These are phyloP conservation scores for Yarrowia sp. DNA, from an alignment of 805 yeast species.

Conservation along the genomic window DNA sequence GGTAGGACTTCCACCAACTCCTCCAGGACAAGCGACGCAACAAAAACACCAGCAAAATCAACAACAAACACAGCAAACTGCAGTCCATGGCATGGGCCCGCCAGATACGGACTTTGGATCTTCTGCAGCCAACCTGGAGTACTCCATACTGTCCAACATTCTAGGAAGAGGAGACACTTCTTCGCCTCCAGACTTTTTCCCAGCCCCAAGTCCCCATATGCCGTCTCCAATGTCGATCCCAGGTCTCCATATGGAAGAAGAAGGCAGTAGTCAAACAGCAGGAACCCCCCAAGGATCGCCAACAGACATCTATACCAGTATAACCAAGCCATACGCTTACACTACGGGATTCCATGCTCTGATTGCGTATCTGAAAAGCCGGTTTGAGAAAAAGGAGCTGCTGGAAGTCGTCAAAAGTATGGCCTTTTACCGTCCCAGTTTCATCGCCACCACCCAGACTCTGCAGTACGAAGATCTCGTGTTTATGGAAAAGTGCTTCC, in stretches of 20 bases:
- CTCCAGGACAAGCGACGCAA: background rate
- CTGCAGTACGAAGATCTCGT: slow-evolving; percentile 68
- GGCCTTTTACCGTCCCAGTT: slow-evolving; percentile 60
- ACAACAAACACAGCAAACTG: background rate
- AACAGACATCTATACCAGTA: slow-evolving; percentile 58
- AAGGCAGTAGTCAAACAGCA: background rate
- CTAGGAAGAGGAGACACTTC: slow-evolving; percentile 27
- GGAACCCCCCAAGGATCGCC: slow-evolving; percentile 31
- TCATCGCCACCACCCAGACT: slow-evolving; percentile 70
- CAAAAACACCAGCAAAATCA: background rate
- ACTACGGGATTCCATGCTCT: slow-evolving; percentile 62
- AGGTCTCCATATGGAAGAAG: slow-evolving; percentile 24
- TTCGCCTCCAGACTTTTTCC: slow-evolving; percentile 21
- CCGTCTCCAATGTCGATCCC: slow-evolving; percentile 15
- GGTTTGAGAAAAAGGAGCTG: slow-evolving; percentile 45
- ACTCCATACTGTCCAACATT: slow-evolving; percentile 38
- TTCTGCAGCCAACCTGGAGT: slow-evolving; percentile 39
- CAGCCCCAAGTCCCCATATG: slow-evolving; percentile 17
- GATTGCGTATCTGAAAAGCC: slow-evolving; percentile 50
- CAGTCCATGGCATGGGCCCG: slow-evolving; percentile 2
- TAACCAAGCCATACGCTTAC: slow-evolving; percentile 58
- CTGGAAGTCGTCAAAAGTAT: slow-evolving; percentile 43
- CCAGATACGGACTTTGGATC: slow-evolving; percentile 36
- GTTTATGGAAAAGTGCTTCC: slow-evolving; percentile 57
- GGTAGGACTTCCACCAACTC: slow-evolving; percentile 49